phyloP scores from a whole-genome alignment of 805 yeast genomes.

The Lipomyces yamadae region DNA sequence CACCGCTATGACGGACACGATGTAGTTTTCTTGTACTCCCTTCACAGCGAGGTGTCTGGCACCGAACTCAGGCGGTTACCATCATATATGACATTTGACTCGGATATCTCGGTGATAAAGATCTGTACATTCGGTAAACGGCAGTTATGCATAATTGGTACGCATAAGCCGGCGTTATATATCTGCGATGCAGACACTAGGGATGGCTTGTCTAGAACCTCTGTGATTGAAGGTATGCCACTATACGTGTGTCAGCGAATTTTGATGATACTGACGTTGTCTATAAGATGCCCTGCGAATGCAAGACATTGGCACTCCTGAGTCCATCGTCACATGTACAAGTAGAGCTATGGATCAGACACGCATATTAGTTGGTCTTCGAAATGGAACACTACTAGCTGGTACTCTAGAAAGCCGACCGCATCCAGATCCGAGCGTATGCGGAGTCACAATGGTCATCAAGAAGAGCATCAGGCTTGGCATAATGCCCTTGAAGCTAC shows the following conservation, averaged over 20 bases:
- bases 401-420: neutral
- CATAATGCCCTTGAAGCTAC: constrained; percentile 22
- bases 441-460: neutral
- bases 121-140: neutral
- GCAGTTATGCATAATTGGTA: constrained; percentile 23
- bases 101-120: constrained; percentile 9
- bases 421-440: neutral
- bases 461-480: constrained; percentile 21
- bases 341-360: neutral
- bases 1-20: neutral
- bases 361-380: constrained; percentile 21
- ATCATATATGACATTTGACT: constrained; percentile 1
- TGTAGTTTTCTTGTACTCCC: constrained; percentile 3
- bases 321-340: constrained; percentile 5
- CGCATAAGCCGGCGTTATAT: constrained; percentile 20
- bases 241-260: neutral
- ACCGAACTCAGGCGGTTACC: neutral
- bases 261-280: neutral
- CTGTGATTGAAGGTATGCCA: constrained; percentile 3
- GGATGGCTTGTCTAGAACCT: neutral
- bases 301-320: constrained; percentile 12
- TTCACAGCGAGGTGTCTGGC: neutral
- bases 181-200: neutral
- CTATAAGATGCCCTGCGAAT: neutral
- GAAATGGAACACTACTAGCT: constrained; percentile 20